phyloP scores from a whole-genome alignment of 768 basidiomycete species.

The Phylloporus rhodoxanthus region DNA sequence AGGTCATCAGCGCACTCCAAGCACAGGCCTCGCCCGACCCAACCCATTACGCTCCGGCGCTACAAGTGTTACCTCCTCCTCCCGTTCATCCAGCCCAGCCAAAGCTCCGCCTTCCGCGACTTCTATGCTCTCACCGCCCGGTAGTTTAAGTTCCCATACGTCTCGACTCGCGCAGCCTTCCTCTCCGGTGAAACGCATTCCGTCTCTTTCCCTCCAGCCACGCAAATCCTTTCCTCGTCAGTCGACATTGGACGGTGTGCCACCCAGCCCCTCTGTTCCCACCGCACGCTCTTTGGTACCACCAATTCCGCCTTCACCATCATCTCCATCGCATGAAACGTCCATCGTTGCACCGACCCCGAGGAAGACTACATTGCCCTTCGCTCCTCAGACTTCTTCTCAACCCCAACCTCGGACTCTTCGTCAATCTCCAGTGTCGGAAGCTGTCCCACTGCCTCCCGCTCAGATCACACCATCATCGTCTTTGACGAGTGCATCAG shows the following conservation, averaged over 20 bases:
- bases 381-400: conserved; percentile 30
- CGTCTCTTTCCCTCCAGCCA: conserved; percentile 42
- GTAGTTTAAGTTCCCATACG: conserved; percentile 20
- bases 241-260: conserved; percentile 33
- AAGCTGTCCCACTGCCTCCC: conserved; percentile 9
- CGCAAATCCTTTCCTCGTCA: conserved; percentile 47
- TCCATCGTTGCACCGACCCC: conserved; percentile 13
- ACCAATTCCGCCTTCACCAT: conserved; percentile 4
- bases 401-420: conserved; percentile 22
- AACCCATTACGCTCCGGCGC: conserved; percentile 35
- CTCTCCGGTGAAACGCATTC: conserved; percentile 57
- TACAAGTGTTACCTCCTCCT: conserved; percentile 42
- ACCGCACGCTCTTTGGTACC: conserved; percentile 24
- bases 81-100: conserved; percentile 61
- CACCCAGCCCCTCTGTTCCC: conserved; percentile 26
- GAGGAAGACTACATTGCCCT: conserved; percentile 37
- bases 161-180: conserved; percentile 31
- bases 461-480: conserved; percentile 13
- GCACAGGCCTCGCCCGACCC: conserved; percentile 38
- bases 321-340: conserved; percentile 21
- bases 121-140: conserved; percentile 28
- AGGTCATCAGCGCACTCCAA: conserved; percentile 61
- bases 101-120: conserved; percentile 34
- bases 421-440: conserved; percentile 15
- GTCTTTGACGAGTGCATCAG: conserved; percentile 11